These are phyloP conservation scores for Gossypium davidsonii DNA, from an alignment of 441 rosid genomes.

Conservation along the genomic window DNA sequence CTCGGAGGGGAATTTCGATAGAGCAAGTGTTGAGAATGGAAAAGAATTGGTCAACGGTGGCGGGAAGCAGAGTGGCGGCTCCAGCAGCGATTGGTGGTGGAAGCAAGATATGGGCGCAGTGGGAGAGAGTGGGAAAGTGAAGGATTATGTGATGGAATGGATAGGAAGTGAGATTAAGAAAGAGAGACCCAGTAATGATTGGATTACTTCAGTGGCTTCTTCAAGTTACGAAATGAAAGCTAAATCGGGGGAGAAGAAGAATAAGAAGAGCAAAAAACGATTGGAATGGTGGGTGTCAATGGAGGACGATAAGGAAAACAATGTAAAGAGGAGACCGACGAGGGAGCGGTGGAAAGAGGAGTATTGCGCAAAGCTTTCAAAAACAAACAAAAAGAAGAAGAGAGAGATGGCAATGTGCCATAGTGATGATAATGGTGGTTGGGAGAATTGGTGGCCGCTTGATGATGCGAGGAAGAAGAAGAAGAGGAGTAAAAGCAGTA, in stretches of 20 bases:
- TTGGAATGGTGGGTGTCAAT: slow-evolving; percentile 85
- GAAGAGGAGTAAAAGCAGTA: slow-evolving; percentile 39
- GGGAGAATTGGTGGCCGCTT: slow-evolving; percentile 46
- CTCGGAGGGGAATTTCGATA: slow-evolving; percentile 38
- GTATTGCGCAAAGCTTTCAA: slow-evolving; percentile 66
- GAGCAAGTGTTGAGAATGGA: slow-evolving; percentile 28
- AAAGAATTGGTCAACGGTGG: slow-evolving; percentile 16
- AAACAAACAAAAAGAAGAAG: slow-evolving; percentile 60
- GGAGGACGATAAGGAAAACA: slow-evolving; percentile 55
- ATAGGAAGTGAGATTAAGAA: slow-evolving; percentile 68
- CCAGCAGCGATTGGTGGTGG: slow-evolving; percentile 56
- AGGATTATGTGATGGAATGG: slow-evolving; percentile 90
- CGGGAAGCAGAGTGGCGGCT: slow-evolving; percentile 21
- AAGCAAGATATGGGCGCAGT: slow-evolving; percentile 45
- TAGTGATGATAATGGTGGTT: slow-evolving; percentile 31
- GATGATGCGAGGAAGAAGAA: slow-evolving; percentile 50
- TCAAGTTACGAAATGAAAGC: slow-evolving; percentile 16
- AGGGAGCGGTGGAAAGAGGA: slow-evolving; percentile 96
- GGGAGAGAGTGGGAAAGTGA: slow-evolving; percentile 39
- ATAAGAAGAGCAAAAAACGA: slow-evolving; percentile 43
- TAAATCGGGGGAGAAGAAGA: slow-evolving; percentile 45
- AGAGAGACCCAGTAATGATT: slow-evolving; percentile 64
- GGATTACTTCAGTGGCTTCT: slow-evolving; percentile 39
- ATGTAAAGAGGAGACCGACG: slow-evolving; percentile 47
- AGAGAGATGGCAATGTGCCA: slow-evolving; percentile 22